phyloP scores from a whole-genome alignment of 2,329 filamentous ascomycete species.

The Blastomyces emzantsi region DNA sequence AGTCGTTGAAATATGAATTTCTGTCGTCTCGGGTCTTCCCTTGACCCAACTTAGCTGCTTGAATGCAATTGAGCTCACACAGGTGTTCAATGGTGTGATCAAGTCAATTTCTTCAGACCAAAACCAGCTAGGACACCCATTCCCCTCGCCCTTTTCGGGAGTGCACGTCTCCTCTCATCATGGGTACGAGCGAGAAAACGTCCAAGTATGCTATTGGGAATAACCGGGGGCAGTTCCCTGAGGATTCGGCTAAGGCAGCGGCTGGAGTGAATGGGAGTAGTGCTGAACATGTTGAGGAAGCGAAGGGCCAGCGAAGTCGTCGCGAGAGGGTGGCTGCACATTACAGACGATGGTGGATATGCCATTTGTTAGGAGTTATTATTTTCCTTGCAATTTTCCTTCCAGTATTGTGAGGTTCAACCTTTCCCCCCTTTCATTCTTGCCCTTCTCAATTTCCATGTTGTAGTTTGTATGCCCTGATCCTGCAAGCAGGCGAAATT shows the following conservation, averaged over 20 bases:
- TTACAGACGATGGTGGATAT: slow-evolving; percentile 3
- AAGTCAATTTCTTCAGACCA: neutral
- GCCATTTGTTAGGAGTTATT: slow-evolving; percentile 8
- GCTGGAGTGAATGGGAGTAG: neutral
- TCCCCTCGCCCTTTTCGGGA: neutral
- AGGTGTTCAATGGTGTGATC: neutral
- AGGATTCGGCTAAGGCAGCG: neutral
- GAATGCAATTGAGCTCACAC: neutral
- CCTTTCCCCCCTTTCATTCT: neutral
- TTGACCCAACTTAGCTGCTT: neutral
- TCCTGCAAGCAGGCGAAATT: neutral
- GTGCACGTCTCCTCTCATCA: neutral
- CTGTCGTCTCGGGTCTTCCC: neutral
- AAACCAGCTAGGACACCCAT: neutral
- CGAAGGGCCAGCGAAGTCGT: neutral
- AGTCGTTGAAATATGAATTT: slow-evolving; percentile 2
- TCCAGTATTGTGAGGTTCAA: slow-evolving; percentile 20
- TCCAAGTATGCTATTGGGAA: neutral
- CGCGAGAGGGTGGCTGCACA: neutral
- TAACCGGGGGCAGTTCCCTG: neutral
- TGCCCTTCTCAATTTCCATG: neutral
- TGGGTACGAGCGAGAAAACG: neutral
- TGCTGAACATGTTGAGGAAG: neutral
- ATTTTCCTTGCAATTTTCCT: slow-evolving; percentile 22
- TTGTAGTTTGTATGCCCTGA: neutral